Base-by-base conservation (phyloP, 202 grass and related monocot species). In the Panicum virgatum region DNA sequence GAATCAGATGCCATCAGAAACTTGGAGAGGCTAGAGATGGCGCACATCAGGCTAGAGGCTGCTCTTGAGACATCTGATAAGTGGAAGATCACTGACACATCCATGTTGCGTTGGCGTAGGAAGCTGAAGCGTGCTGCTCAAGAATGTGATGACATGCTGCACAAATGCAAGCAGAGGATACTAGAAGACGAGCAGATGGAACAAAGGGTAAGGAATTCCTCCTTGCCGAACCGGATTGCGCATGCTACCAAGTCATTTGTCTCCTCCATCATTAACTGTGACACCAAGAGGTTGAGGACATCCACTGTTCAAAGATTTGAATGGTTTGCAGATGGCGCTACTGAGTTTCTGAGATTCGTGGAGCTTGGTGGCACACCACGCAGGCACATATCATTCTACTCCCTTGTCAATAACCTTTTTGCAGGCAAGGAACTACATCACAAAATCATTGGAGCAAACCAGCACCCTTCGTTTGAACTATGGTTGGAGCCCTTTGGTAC, bases 11-110 rank as follows among this genome's bases (percentile, higher is more conserved):
- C 9, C 0, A 60, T 72, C 1, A 44, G 9, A 23, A 70, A 26
- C 40, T 8, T 82, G 54, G 54, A 82, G 65, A 70, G 78, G 51
- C 52, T 80, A 26, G 65, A 80, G 11, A 70, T 80, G 78, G 78
- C 54, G 0, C 47, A 72, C 8, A 82, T 72, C 67, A 62, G 15
- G 13, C 26, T 84, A 9, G 74, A 84, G 15, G 30, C 64, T 3
- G 73, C 54, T 14, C 53, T 85, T 2, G 64, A 69, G 29, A 40
- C n/a, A 47, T 84, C 65, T 7, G 0, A 26, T 5, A 70, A 78
- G 18, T 78, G 73, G 82, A 14, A 14, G 4, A 39, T 70, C 7
- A 43, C 64, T 2, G 40, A 69, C 4, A 30, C 11, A 0, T 45
- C 74, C 1, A 9, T 84, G 16, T 8, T 78, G 12, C 65, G 22